A percentile compares a stretch with the other conserved stretches of the same genome.
phyloP scores from a whole-genome alignment of 768 basidiomycete genomes.

The Arthromyces matolae region DNA sequence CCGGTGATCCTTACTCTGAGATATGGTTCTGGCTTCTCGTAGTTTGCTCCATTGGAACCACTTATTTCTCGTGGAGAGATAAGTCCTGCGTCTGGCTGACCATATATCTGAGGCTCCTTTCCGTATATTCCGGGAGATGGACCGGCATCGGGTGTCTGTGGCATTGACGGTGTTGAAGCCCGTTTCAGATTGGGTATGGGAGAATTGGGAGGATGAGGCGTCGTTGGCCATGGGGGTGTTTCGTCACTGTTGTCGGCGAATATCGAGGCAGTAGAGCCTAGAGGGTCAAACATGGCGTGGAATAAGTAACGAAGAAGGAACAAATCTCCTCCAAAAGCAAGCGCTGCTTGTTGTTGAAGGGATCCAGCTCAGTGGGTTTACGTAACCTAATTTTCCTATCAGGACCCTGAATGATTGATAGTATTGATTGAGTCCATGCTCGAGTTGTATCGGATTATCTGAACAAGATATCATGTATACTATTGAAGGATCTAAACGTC shows the following conservation, averaged over 20 bases:
- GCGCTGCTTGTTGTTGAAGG: neutral
- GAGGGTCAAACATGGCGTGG: slow-evolving; percentile 65
- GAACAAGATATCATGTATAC: no score
- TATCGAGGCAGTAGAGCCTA: slow-evolving; percentile 49
- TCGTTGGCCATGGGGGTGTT: slow-evolving; percentile 74
- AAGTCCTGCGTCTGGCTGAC: slow-evolving; percentile 78
- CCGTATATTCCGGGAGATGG: slow-evolving; percentile 62
- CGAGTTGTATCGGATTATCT: no score
- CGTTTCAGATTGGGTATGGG: slow-evolving; percentile 70
- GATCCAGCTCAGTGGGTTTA: slow-evolving; percentile 1
- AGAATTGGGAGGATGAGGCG: slow-evolving; percentile 68
- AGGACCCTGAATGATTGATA: no score
- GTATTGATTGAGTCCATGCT: no score
- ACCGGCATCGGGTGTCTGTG: slow-evolving; percentile 49
- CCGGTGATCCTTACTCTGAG: slow-evolving; percentile 86
- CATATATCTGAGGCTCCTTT: slow-evolving; percentile 82
- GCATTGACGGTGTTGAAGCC: slow-evolving; percentile 45
- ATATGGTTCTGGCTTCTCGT: slow-evolving; percentile 79
- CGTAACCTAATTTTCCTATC: no score
- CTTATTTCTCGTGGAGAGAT: slow-evolving; percentile 69
- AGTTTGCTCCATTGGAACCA: slow-evolving; percentile 64
- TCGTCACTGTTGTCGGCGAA: slow-evolving; percentile 53
- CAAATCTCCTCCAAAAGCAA: neutral
- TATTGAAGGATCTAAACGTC: no score
- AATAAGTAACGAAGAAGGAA: neutral